Evolutionary conservation across 768 basidiomycete species (phyloP), one percentile per base, ranked within the genome.

Genomic region (Gymnopilus junonius): DNA sequence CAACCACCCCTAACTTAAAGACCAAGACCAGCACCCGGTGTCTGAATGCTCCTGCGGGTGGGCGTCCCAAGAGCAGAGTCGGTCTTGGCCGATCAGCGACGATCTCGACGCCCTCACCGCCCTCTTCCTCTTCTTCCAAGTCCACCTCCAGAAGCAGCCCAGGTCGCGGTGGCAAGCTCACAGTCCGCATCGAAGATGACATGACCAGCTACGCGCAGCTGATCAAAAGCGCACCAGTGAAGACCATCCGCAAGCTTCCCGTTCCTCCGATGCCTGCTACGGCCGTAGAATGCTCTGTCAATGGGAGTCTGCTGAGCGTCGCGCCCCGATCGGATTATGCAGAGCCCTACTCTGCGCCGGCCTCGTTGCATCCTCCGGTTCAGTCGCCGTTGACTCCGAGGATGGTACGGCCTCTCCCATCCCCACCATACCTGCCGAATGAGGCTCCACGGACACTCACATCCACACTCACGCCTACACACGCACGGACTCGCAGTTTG

Each of bases 151-250:
- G 35, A 27, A 51, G 35, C 35, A 62, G 63, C 43, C 62, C 59
- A 37, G 59, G 65, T 8, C 67, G 63, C 14, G 65, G 68, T n/a
- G 48, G 14, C 48, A 51, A 51, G 48, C 58, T 69, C 40, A 69
- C 63, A 3, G 45, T 69, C 20, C 57, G 55, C 11, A 67, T 69
- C 48, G 59, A 63, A n/a, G 61, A 54, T 29, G 43, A 64, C 4
- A 65, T 65, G 65, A 40, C 46, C 10, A 31, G 17, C 34, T 40
- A 53, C 12, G 34, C 46, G 45, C 64, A 65, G 46, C 58, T 59
- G 10, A 65, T 69, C 10, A 62, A 62, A 34, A 67, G 64, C 46
- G 68, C 68, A 7, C 68, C 62, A 8, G 64, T 59, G 11, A 60
- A 56, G 27, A 40, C 56, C 32, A 32, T 65, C 4, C 62, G 68